Conservation (phyloP, 108 stramenopile genomes). For the Cyclotella kingstonii region DNA sequence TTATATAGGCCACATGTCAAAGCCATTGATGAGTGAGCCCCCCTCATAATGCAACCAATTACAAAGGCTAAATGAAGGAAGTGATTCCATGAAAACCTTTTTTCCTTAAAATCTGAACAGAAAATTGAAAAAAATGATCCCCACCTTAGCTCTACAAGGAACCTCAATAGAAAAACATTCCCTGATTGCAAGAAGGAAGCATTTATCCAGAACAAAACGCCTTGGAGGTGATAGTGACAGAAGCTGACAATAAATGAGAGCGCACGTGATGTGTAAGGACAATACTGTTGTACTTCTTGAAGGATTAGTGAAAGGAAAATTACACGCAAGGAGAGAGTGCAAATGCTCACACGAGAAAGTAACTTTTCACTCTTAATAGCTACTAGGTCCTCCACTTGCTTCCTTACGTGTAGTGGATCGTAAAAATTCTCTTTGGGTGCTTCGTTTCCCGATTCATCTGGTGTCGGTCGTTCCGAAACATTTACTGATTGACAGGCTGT, state of each 20-base stretch:
- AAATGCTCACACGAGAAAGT: too few relatives aligned
- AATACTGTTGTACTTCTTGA: slow-evolving; percentile 13
- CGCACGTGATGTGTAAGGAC: not conserved
- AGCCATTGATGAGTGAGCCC: not conserved
- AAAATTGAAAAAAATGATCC: not conserved
- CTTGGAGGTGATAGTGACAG: not conserved
- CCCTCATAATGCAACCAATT: not conserved
- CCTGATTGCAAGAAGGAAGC: not conserved
- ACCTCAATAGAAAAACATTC: not conserved
- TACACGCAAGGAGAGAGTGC: not conserved
- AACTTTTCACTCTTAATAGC: too few relatives aligned
- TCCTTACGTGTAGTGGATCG: too few relatives aligned
- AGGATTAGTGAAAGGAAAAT: slow-evolving; percentile 5
- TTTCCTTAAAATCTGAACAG: not conserved
- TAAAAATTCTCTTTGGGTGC: too few relatives aligned
- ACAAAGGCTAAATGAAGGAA: slow-evolving; percentile 14
- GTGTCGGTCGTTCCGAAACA: too few relatives aligned
- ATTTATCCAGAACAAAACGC: not conserved
- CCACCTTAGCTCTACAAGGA: not conserved
- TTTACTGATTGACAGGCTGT: too few relatives aligned
- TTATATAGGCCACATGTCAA: not conserved
- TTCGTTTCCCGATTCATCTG: too few relatives aligned
- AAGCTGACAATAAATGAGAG: not conserved
- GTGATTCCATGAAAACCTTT: not conserved
- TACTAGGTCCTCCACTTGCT: too few relatives aligned